Conservation (phyloP, 2,329 filamentous ascomycete species). For the Trichoderma citrinoviride region DNA sequence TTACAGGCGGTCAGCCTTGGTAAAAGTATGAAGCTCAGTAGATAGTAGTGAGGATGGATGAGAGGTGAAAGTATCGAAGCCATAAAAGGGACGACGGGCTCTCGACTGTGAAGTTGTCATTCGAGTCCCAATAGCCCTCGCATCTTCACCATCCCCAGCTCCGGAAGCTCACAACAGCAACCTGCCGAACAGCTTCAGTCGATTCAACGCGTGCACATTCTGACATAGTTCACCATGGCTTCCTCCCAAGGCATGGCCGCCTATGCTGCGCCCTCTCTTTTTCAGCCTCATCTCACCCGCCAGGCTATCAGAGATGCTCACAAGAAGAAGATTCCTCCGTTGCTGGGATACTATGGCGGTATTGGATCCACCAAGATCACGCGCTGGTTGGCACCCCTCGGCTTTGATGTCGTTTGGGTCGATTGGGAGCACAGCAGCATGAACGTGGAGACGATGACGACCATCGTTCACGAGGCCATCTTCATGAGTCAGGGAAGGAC, state of each 20-base stretch:
- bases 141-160: not conserved
- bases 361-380: constrained; percentile 41
- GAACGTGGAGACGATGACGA: constrained; percentile 50
- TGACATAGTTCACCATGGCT: not conserved
- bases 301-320: constrained; percentile 47
- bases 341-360: constrained; percentile 44
- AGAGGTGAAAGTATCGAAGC: not conserved
- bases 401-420: constrained; percentile 45
- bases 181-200: not conserved
- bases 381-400: constrained; percentile 42
- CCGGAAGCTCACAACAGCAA: not conserved
- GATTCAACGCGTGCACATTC: not conserved
- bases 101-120: not conserved
- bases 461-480: constrained; percentile 46
- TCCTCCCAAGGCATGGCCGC: constrained; percentile 14
- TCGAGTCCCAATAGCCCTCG: not conserved
- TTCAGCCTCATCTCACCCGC: constrained; percentile 46
- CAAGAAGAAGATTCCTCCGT: constrained; percentile 43
- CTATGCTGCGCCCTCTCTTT: constrained; percentile 40
- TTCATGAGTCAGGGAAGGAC: constrained; percentile 46
- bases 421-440: constrained; percentile 50
- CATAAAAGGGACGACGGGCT: not conserved
- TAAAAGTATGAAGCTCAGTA: not conserved
- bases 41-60: not conserved
- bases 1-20: not conserved